Conservation (phyloP, 2,329 filamentous ascomycete genomes). For the Drechslerella coelobrocha region DNA sequence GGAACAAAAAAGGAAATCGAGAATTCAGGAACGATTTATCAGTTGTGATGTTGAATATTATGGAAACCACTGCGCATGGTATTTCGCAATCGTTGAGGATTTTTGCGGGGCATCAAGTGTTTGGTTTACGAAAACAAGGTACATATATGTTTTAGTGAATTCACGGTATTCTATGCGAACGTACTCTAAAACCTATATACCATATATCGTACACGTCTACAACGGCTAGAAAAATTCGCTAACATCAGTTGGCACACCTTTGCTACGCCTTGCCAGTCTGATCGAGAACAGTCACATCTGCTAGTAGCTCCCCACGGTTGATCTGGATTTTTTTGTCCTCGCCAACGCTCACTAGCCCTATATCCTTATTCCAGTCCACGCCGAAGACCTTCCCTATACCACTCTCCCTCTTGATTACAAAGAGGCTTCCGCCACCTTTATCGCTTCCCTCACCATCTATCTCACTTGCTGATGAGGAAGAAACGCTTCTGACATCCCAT, state of each 20-base stretch:
- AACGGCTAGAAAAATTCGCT: background rate
- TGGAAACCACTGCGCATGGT: background rate
- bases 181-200: background rate
- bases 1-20: background rate
- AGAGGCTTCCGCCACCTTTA: conserved; percentile 74
- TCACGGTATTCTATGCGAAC: background rate
- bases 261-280: conserved; percentile 6
- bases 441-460: conserved; percentile 59
- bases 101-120: background rate
- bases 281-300: conserved; percentile 55
- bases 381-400: conserved; percentile 75
- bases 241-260: background rate
- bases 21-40: background rate
- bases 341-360: conserved; percentile 88
- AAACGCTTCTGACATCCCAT: conserved; percentile 80
- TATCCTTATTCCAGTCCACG: conserved; percentile 81
- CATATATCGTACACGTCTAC: conserved; percentile 23
- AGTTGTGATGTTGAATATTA: background rate
- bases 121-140: too few relatives aligned
- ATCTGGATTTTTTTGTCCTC: conserved; percentile 96
- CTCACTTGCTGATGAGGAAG: conserved; percentile 64
- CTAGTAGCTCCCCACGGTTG: conserved; percentile 70
- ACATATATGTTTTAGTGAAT: background rate
- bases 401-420: conserved; percentile 69
- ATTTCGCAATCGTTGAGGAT: background rate